Evolutionary conservation across 306 rosid species (phyloP).

Genomic region (Cucumis sativus): Cucumber_9930_V3 NC_026661.2:4604501-4605000

Average conservation of each 20-base stretch:
- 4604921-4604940: neutral
- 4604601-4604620: neutral
- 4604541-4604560: neutral
- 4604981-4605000: neutral
- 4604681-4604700: neutral
- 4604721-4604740: conserved; percentile 42
- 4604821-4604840: neutral
- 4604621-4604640: neutral
- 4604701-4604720: conserved; percentile 48
- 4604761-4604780: conserved; percentile 40
- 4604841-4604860: neutral
- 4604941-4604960: neutral
- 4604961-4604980: neutral
- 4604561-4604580: neutral
- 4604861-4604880: neutral
- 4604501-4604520: conserved; percentile 2
- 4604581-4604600: no score
- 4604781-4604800: conserved; percentile 3
- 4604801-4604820: neutral
- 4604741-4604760: conserved; percentile 92
- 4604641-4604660: no score
- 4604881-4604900: neutral
- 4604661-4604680: neutral
- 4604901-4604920: neutral
- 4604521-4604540: neutral